These are phyloP conservation scores for Amanita rubescens DNA, from an alignment of 768 basidiomycete genomes.

Conservation along the genomic window DNA sequence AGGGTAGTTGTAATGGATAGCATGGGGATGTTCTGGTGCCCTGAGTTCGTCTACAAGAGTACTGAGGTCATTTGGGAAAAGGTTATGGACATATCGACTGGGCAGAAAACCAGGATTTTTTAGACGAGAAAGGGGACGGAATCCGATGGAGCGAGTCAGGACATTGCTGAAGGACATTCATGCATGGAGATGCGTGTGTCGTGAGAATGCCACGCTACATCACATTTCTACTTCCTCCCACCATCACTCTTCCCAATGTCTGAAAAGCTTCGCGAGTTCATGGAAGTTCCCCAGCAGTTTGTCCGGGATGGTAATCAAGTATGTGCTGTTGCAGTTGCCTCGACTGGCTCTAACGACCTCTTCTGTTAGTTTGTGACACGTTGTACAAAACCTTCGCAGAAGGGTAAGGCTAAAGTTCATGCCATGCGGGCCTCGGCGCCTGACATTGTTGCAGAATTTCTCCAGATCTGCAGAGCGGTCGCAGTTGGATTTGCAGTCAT, in stretches of 20 bases:
- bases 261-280: constrained; percentile 84
- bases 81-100: constrained; percentile 12
- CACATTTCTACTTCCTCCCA: constrained; percentile 15
- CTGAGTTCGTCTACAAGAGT: constrained; percentile 22
- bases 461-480: constrained; percentile 92
- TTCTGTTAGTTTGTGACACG: constrained; percentile 79
- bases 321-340: constrained; percentile 15
- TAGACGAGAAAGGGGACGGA: constrained; percentile 16
- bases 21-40: constrained; percentile 9
- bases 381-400: constrained; percentile 96
- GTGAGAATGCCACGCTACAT: constrained; percentile 23
- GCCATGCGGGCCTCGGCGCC: not conserved
- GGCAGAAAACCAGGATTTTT: constrained; percentile 9
- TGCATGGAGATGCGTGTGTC: constrained; percentile 34
- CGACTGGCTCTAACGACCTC: constrained; percentile 8
- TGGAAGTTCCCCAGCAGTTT: constrained; percentile 89
- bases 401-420: constrained; percentile 49
- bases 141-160: constrained; percentile 29
- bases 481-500: constrained; percentile 97
- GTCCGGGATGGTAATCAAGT: constrained; percentile 92
- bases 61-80: constrained; percentile 2
- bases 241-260: constrained; percentile 53
- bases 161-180: constrained; percentile 57
- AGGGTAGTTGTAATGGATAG: constrained; percentile 8
- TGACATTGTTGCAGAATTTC: constrained; percentile 60